phyloP scores from a whole-genome alignment of 2,329 filamentous ascomycete genomes.

The Cercospora citrullina region DNA sequence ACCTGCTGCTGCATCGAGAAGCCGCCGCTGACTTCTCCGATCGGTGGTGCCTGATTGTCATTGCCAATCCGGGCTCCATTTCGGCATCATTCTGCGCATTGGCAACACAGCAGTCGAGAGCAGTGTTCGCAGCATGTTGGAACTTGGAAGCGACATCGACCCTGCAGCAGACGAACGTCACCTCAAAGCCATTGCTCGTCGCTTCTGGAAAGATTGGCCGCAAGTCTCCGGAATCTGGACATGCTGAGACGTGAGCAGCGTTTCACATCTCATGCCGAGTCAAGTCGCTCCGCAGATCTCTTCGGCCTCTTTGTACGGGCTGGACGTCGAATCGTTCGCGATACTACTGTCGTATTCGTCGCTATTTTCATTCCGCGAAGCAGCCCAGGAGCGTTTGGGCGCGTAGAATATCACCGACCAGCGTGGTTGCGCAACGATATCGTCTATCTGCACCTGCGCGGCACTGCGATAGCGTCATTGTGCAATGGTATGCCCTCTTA shows the following conservation, averaged over 20 bases:
- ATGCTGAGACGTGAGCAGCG: not conserved
- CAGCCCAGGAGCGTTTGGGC: not conserved
- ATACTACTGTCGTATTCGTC: not conserved
- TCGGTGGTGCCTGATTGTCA: not conserved
- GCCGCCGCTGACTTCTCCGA: not conserved
- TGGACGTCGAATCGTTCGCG: not conserved
- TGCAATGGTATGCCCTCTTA: not conserved
- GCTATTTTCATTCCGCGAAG: not conserved
- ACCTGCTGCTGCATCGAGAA: not conserved
- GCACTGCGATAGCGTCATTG: not conserved
- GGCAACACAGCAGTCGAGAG: not conserved
- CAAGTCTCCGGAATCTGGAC: not conserved
- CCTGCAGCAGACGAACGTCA: not conserved
- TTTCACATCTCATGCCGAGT: conserved; percentile 6
- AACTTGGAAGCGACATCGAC: not conserved
- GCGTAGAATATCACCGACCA: not conserved
- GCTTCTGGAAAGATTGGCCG: not conserved
- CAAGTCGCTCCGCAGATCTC: not conserved
- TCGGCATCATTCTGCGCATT: not conserved
- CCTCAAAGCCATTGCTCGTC: not conserved
- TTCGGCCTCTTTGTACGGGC: not conserved
- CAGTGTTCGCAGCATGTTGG: not conserved
- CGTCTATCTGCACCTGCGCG: not conserved
- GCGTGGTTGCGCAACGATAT: not conserved
- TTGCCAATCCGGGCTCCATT: not conserved